Base-by-base conservation (phyloP, 257 asterid species). In the Schizonepeta tenuifolia region DNA sequence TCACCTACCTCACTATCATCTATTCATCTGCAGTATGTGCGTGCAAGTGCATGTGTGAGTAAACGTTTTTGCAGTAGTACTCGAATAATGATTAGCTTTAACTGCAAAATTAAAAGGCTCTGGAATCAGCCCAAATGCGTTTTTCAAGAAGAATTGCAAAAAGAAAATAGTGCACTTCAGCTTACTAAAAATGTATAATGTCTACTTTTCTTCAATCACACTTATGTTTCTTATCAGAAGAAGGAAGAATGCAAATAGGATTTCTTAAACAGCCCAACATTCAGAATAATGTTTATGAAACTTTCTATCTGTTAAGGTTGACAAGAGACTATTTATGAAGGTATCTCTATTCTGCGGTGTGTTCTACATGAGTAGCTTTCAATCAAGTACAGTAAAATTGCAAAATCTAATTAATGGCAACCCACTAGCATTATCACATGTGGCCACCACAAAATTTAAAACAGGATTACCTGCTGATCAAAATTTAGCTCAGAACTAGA, bases 1-100 rank as follows among this genome's bases (percentile, higher is more conserved):
- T 67, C 51, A 38, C 26, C 50, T 21, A 46, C 47, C 38, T 63
- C 67, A 35, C 49, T 61, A 61, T 61, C 61, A 11, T 21, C 35
- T 55, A 2, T 6, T 49, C 4, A 28, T 31, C 38, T 56, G 20
- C 18, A 26, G n/a, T 28, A 54, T 9, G 31, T 33, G 26, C 4
- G 20, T 20, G 18, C 4, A 13, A 9, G 26, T 10, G 15, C 18
- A 54, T 3, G 40, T n/a, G 8, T 1, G 4, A 21, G 40, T 10
- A 12, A 33, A 33, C 4, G 5, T 21, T 33, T 56, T 20, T 20
- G 38, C 46, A 51, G 36, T 53, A 74, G 59, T 10, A 33, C 35
- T 38, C 11, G 33, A 15, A 47, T n/a, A 12, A 17, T 4, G 21
- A 5, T 35, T 44, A 36, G 13, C 33, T 28, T 31, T 35, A 61